Base-by-base conservation (phyloP, 257 asterid species). In the Solanum raphanifolium region DNA sequence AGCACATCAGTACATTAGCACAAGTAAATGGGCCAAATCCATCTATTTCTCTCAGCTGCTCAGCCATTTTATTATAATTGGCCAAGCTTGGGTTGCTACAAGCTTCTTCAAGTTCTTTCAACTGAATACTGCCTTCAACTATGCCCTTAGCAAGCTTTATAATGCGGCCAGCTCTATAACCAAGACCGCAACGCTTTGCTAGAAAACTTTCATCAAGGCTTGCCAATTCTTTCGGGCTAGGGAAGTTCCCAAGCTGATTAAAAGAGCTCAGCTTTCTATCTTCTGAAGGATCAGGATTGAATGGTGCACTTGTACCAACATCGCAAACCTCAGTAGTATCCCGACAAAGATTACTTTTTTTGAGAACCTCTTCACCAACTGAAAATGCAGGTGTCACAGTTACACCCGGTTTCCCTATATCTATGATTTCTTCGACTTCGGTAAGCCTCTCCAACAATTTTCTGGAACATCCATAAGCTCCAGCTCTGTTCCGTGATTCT, bases 21-120 rank as follows among this genome's bases (percentile, higher is more conserved):
- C 98, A 94, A 3, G 99, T 93, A 90, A 93, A 96, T 20, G 96
- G 98, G 41, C 99, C 99, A 65, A 95, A 93, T 86, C 99, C 99
- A 90, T 96, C 84, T 18, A 96, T 93, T 87, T 16, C 89, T 87
- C 90, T 94, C 90, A 94, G 91, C 91, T 94, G 92, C 91, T 94
- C 94, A 29, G 90, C 88, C 89, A 95, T 34, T 88, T 91, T 88
- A 55, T 92, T 92, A 73, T 94, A 96, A 71, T 90, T 86, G 23
- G 92, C 86, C 74, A 92, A 87, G 89, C 86, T 90, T 60, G 90
- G 90, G 5, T 85, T 66, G 65, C 84, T 87, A 87, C 89, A 83
- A 10, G 84, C 88, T 86, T 87, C 91, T 89, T 95, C 98, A 60
- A 95, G 90, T 75, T 94, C 95, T 23, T 73, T 83, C 91, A 96